These are phyloP conservation scores for Leccinum ochraceum DNA, from an alignment of 768 basidiomycete genomes.

Conservation along the genomic window DNA sequence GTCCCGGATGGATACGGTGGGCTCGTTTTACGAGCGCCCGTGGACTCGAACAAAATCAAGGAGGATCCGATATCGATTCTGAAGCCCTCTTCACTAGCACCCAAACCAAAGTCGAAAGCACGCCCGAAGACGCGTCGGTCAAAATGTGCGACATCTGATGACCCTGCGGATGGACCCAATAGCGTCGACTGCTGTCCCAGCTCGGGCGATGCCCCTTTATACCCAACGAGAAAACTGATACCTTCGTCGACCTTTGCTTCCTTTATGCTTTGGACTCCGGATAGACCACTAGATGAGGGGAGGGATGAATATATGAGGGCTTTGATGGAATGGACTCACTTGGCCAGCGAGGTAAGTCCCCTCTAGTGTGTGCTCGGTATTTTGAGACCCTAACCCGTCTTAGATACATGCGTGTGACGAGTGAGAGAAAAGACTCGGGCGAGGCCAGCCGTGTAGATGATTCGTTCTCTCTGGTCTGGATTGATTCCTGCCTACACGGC, in stretches of 20 bases:
- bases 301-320: constrained; percentile 72
- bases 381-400: background rate
- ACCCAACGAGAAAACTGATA: constrained; percentile 37
- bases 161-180: constrained; percentile 29
- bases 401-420: constrained; percentile 32
- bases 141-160: constrained; percentile 31
- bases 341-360: constrained; percentile 59
- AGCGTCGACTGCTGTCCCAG: constrained; percentile 23
- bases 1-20: constrained; percentile 71
- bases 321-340: constrained; percentile 67
- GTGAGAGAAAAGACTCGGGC: background rate
- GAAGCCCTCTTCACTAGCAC: constrained; percentile 5
- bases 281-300: constrained; percentile 66
- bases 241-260: constrained; percentile 60
- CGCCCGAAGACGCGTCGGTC: constrained; percentile 13
- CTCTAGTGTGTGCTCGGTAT: background rate
- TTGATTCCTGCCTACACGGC: background rate
- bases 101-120: constrained; percentile 16
- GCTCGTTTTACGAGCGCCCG: constrained; percentile 49
- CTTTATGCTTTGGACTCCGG: constrained; percentile 76
- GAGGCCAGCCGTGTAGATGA: background rate
- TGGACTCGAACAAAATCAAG: constrained; percentile 20
- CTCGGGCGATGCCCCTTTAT: background rate
- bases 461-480: background rate
- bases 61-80: constrained; percentile 3